Percentiles rank a stretch among this genome's conserved stretches.
These are phyloP conservation scores for Pisolithus albus DNA, from an alignment of 768 basidiomycete genomes.

Conservation along the genomic window DNA sequence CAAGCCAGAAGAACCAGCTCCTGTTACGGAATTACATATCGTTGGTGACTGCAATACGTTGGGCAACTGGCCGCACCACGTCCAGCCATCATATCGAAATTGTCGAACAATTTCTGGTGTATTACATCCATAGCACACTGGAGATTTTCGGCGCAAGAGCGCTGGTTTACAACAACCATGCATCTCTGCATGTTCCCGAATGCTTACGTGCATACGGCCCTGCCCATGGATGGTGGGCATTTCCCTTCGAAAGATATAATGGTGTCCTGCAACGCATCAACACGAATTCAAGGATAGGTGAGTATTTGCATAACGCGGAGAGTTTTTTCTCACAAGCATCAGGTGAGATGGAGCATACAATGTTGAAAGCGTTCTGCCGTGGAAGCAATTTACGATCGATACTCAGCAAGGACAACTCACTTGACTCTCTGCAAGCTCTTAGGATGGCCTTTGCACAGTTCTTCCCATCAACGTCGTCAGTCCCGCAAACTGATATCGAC, in stretches of 20 bases:
- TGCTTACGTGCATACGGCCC: conserved; percentile 24
- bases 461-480: too few species aligned
- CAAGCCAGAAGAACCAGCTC: background rate
- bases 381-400: too few species aligned
- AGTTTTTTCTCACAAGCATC: too few species aligned
- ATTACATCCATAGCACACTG: background rate
- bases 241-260: conserved; percentile 28
- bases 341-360: too few species aligned
- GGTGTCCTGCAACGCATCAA: conserved; percentile 23
- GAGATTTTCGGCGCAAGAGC: background rate
- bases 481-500: too few species aligned
- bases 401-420: too few species aligned
- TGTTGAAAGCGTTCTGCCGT: too few species aligned
- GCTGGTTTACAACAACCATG: conserved; percentile 29
- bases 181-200: conserved; percentile 31
- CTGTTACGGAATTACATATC: background rate
- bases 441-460: too few species aligned
- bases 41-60: background rate
- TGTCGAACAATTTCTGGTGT: background rate
- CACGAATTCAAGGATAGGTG: conserved; percentile 29
- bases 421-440: too few species aligned
- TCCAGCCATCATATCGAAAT: background rate
- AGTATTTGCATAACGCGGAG: too few species aligned
- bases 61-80: background rate
- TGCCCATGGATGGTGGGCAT: conserved; percentile 20